Base-by-base conservation (phyloP, 73 alveolate genomes). In the Breviolum minutum region DNA sequence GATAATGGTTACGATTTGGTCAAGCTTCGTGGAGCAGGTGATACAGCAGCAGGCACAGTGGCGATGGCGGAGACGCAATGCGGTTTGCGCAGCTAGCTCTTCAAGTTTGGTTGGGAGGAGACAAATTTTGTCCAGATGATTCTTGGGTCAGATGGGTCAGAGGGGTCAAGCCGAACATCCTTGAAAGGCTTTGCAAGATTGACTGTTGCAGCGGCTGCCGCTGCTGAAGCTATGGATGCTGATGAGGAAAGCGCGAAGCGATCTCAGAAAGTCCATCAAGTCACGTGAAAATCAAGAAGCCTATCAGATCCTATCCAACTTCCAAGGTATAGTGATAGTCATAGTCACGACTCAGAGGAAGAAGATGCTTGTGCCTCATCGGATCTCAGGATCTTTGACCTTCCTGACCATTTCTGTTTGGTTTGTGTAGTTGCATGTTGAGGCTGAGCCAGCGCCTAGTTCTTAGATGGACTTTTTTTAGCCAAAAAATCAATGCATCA, bases 201-300 rank as follows among this genome's bases (percentile, higher is more conserved):
- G 54, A 81, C 87, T 14, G 98, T 92, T 69, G 98, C 98, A 27
- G 98, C 98, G 61, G 98, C 98, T 60, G 98, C 90, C 2, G 98
- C 98, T n/a, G 98, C 98, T 13, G 98, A 92, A 92, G 98, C 85
- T 1, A 92, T 92, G 98, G 98, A 92, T 61, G 98, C 88, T 48
- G 88, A 80, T 9, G 82, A 73, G 24, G 64, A 11, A 48, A 40
- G 54, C 54, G 54, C 3, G 54, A 40, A 40, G 54, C 54, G 54
- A 40, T 40, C 54, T 40, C 54, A 40, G 54, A 40, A 40, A 40
- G 54, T 40, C 54, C 54, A 3, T 40, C 3, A 2, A 2, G 54
- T 2, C 54, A 40, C 54, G 54, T 40, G 54, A 40, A 40, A 40
- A 40, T 40, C 54, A 40, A 0, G 54, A 40, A 40, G 54, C 54